These are phyloP conservation scores for Austroboletus novae-zelandiae DNA, from an alignment of 1,284 basidiomycete genomes.

Conservation along the genomic window DNA sequence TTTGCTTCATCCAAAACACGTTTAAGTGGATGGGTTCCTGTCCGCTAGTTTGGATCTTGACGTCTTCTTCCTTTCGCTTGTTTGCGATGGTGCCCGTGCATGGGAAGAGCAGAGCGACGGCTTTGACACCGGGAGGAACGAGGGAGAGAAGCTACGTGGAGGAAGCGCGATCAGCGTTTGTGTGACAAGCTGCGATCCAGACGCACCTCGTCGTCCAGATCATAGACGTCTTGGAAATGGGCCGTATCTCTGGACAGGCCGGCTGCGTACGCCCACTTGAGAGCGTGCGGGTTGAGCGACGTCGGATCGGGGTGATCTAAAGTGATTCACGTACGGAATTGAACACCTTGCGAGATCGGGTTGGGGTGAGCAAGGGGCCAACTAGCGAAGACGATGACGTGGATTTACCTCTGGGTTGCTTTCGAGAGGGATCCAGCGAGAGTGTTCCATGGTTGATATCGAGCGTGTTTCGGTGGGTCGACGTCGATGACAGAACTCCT, in stretches of 20 bases:
- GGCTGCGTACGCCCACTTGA: constrained; percentile 74
- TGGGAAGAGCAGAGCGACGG: constrained; percentile 83
- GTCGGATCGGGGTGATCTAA: not conserved
- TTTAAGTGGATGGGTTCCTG: constrained; percentile 57
- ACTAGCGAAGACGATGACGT: not conserved
- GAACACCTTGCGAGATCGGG: constrained; percentile 44
- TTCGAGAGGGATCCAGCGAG: constrained; percentile 73
- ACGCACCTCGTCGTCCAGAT: constrained; percentile 70
- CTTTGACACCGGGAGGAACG: constrained; percentile 72
- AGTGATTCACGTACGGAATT: constrained; percentile 40
- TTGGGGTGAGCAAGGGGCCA: constrained; percentile 7
- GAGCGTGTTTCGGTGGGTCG: not conserved
- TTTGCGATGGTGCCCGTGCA: constrained; percentile 51
- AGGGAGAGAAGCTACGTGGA: constrained; percentile 59
- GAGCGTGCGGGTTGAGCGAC: not conserved
- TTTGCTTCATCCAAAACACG: constrained; percentile 76
- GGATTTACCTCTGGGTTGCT: constrained; percentile 67
- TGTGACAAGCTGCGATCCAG: no score
- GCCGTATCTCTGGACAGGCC: constrained; percentile 61
- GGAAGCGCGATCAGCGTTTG: not conserved
- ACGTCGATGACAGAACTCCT: no score
- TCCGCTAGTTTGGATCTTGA: constrained; percentile 44
- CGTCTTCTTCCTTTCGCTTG: constrained; percentile 58
- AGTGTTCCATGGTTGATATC: constrained; percentile 17
- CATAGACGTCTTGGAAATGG: constrained; percentile 79